These are phyloP conservation scores for Candida albicans DNA, from an alignment of 1,139 yeast species.

Conservation along the genomic window DNA sequence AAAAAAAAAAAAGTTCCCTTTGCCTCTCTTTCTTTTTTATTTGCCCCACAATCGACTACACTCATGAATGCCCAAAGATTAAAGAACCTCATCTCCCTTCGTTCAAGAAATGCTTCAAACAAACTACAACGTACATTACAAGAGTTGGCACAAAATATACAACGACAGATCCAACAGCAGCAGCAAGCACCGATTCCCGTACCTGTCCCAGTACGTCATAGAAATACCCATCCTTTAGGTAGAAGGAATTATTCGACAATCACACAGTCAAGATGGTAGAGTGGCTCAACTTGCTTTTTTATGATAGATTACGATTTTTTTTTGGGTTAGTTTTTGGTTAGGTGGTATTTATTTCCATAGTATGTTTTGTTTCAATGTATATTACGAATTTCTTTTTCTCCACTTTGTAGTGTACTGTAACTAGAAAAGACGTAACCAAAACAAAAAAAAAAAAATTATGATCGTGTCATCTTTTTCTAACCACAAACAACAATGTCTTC, in stretches of 20 bases:
- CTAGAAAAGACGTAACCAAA: neutral
- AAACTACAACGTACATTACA: conserved; percentile 31
- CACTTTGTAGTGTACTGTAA: no score
- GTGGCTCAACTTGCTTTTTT: no score
- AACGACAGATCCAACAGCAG: conserved; percentile 10
- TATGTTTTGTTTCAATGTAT: no score
- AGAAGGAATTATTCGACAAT: conserved; percentile 3
- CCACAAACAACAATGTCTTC: neutral
- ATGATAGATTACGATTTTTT: no score
- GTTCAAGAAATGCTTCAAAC: conserved; percentile 28
- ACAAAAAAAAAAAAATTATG: neutral
- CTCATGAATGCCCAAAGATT: conserved; percentile 14
- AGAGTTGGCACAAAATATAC: conserved; percentile 30
- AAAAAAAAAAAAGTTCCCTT: neutral
- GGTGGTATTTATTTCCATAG: no score
- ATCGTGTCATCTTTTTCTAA: no score
- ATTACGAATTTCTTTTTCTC: no score
- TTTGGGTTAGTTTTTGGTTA: no score
- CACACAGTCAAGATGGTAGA: neutral
- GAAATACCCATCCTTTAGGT: conserved; percentile 1
- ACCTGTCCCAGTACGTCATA: conserved; percentile 10
- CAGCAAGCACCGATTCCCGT: conserved; percentile 30
- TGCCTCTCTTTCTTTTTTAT: neutral
- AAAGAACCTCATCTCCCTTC: conserved; percentile 20
- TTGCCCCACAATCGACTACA: neutral